A percentile compares a stretch with the other conserved stretches of the same genome.
phyloP scores from a whole-genome alignment of 805 yeast species.

The Candida chilensis region DNA sequence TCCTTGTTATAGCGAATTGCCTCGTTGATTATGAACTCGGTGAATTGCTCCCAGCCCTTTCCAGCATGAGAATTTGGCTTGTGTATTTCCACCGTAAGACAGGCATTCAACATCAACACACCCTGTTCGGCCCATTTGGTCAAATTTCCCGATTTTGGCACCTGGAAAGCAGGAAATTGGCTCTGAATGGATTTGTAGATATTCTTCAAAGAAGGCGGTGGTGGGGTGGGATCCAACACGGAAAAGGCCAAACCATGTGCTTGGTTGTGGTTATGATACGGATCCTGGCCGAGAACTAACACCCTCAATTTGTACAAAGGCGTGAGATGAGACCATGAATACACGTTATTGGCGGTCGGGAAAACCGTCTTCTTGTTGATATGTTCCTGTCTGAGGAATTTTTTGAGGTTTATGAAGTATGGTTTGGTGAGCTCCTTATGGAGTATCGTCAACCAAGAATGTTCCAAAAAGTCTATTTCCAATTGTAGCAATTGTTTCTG shows the following conservation, averaged over 20 bases:
- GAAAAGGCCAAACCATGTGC: constrained; percentile 97
- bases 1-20: constrained; percentile 41
- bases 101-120: constrained; percentile 78
- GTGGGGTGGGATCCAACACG: constrained; percentile 73
- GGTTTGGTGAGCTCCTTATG: constrained; percentile 73
- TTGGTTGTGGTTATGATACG: constrained; percentile 86
- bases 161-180: constrained; percentile 58
- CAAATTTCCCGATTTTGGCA: constrained; percentile 59
- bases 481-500: constrained; percentile 22
- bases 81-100: constrained; percentile 88
- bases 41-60: constrained; percentile 88
- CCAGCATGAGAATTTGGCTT: constrained; percentile 88
- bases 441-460: constrained; percentile 69
- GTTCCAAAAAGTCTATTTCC: constrained; percentile 65
- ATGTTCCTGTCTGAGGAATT: constrained; percentile 44
- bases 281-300: constrained; percentile 89
- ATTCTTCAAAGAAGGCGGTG: constrained; percentile 84
- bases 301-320: constrained; percentile 70
- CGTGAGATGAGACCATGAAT: constrained; percentile 87
- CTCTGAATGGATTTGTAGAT: constrained; percentile 73
- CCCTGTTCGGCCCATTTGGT: constrained; percentile 85
- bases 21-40: constrained; percentile 55
- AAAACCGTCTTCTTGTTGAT: constrained; percentile 44
- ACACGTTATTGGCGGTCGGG: constrained; percentile 71
- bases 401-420: constrained; percentile 68